A percentile compares a stretch with the other conserved stretches of the same genome.
Conservation (phyloP, 106 monocot species). For the Narthecium ossifragum region DNA sequence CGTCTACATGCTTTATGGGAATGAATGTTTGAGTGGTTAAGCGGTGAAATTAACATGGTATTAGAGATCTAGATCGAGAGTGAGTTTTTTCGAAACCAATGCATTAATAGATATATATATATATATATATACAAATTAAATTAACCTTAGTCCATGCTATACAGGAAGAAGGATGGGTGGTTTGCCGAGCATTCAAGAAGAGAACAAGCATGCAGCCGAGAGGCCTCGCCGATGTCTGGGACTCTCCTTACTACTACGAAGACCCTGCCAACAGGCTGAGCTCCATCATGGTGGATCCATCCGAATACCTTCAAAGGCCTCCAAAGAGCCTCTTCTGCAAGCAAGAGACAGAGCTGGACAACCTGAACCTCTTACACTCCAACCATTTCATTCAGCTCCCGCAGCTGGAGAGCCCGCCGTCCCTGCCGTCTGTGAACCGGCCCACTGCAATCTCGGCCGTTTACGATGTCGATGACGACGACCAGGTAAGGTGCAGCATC, state of each 20-base stretch:
- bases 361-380: conserved; percentile 14
- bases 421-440: conserved; percentile 20
- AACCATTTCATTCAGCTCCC: conserved; percentile 57
- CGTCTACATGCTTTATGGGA: no score
- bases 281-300: conserved; percentile 9
- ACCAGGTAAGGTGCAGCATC: conserved; percentile 6
- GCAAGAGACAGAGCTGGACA: conserved; percentile 46
- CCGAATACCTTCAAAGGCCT: conserved; percentile 19
- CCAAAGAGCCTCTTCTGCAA: conserved; percentile 28
- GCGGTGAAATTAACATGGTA: no score
- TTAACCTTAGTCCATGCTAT: background rate
- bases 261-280: conserved; percentile 12
- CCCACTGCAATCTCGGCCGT: background rate
- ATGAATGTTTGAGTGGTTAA: no score
- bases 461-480: conserved; percentile 16
- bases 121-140: no score
- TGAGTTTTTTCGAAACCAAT: no score
- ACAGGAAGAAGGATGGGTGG: conserved; percentile 98
- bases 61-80: no score
- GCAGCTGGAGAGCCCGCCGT: conserved; percentile 69
- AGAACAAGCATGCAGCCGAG: conserved; percentile 28
- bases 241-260: conserved; percentile 21
- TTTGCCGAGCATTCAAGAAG: conserved; percentile 93
- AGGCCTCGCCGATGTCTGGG: conserved; percentile 30
- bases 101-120: no score